Evolutionary conservation across 2,329 filamentous ascomycete genomes (phyloP), one percentile per base, ranked within the genome.

Genomic region (Aaosphaeria pasadenensis): DNA sequence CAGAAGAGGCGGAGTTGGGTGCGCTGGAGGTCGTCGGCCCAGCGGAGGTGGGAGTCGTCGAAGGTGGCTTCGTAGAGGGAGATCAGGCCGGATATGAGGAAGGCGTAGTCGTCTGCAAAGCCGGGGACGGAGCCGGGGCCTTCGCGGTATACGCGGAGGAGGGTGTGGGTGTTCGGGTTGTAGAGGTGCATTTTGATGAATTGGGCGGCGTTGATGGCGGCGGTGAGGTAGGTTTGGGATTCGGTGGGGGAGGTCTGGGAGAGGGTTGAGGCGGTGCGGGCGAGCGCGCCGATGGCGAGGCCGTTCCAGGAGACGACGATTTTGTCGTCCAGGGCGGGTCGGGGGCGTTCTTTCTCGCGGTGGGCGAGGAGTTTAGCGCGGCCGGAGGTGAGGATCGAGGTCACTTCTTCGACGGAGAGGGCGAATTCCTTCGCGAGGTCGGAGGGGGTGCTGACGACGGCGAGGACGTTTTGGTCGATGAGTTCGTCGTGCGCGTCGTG

Each of bases 81-180:
- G 48, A 97, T 75, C 1, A 96, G 76, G 0, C 91, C 92, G 43
- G 86, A 83, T 43, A 91, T 88, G 38, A 97, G 69, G 68, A 92
- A 96, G 3, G 92, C 90, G 64, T 97, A 97, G 72, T 99, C 94
- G 59, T 97, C 94, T 1, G 92, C 89, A 69, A 97, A 95, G 0
- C 83, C 91, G 36, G 79, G 77, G 0, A 83, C 85, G 13, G 83
- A 77, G 30, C 86, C 84, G 6, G 83, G 77, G 2, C 82, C 81
- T 51, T 85, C 82, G 30, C 84, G 83, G 71, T 87, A 95, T 39
- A 92, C 83, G 43, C 91, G 82, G 64, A 86, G 88, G 11, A 97
- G 73, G 4, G 81, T 79, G 42, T 81, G 80, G 0, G 76, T 78
- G 1, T 74, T 57, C 6, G 76, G 66, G 53, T 92, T 83, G 77